Conservation (phyloP, 1,284 basidiomycete genomes). For the Leccinum griseonigrum region DNA sequence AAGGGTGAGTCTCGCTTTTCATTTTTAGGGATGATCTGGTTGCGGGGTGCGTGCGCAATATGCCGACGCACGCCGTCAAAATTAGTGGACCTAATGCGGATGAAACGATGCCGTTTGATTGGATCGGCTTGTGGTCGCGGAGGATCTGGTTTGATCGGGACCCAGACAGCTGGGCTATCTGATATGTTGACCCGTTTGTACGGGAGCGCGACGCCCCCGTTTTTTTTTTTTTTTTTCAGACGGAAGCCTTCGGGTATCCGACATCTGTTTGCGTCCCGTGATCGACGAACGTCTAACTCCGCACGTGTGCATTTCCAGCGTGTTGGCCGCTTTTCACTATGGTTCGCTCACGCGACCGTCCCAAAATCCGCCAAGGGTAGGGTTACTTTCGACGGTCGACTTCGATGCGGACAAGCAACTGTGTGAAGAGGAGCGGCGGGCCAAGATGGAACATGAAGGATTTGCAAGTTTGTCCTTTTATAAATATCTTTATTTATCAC, state of each 20-base stretch:
- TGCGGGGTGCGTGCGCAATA: not conserved
- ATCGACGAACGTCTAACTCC: not conserved
- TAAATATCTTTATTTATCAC: not conserved
- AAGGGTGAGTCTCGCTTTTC: constrained; percentile 37
- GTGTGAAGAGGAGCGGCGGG: constrained; percentile 24
- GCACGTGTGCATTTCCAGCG: constrained; percentile 32
- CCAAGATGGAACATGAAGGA: constrained; percentile 21
- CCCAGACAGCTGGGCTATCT: not conserved
- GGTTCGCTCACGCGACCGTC: constrained; percentile 65
- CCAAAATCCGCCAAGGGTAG: constrained; percentile 63
- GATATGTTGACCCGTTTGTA: not conserved
- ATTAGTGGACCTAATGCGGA: constrained; percentile 14
- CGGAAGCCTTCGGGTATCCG: constrained; percentile 14
- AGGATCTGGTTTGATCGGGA: constrained; percentile 3
- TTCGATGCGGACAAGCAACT: constrained; percentile 38
- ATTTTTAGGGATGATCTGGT: not conserved
- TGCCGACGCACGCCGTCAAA: not conserved
- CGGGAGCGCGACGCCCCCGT: not conserved
- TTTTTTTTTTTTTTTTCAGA: not conserved
- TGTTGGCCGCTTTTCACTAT: constrained; percentile 57
- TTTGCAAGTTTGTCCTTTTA: constrained; percentile 21
- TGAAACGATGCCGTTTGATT: not conserved
- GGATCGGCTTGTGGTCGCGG: not conserved
- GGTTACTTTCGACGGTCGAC: constrained; percentile 66
- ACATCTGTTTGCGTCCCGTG: constrained; percentile 4